Evolutionary conservation across 2,329 filamentous ascomycete species (phyloP), one percentile per base, ranked within the genome.

Genomic region (Periconia sp.): DNA sequence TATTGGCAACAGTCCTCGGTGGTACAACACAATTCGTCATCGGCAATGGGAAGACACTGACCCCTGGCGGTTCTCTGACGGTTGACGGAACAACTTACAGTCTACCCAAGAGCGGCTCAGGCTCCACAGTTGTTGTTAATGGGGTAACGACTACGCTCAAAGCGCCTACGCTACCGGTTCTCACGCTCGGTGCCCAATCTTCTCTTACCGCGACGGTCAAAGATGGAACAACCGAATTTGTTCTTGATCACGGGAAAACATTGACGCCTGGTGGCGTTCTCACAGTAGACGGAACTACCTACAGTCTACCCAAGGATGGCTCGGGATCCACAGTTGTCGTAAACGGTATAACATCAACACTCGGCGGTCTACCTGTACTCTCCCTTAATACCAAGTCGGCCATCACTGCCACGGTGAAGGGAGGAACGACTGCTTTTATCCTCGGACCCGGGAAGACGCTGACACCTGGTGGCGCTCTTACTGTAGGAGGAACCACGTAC

Each of bases 111-210:
- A 50, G 51, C 3, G 62, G 46, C n/a, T 59, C 61, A 4, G 63
- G 59, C 1, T 65, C 63, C 1, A 61, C 57, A 12, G 32, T 69
- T 2, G 35, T 70, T 4, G 46, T 69, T 15, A 59, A 70, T n/a
- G 65, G 65, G 0, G 53, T 55, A 19, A 68, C 65, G 15, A 66
- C 61, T 31, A 54, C 45, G 4, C 42, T 65, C 4, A 35, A 47
- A 4, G 26, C 43, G 11, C 22, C 44, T 7, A 52, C 43, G 9
- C 40, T 49, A 5, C 51, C 57, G 11, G 43, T 50, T 5, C 22
- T 52, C 4, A 54, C 45, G 4, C 21, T 54, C 10, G 36, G 46
- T 17, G 41, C 36, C 22, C 22, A 32, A 16, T 29, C 32, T 39
- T n/a, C 25, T 12, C 18, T 28, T 16, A 33, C 24, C 12, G 40